Conservation (phyloP, 2,329 filamentous ascomycete species). For the Claviceps humidiphila region DNA sequence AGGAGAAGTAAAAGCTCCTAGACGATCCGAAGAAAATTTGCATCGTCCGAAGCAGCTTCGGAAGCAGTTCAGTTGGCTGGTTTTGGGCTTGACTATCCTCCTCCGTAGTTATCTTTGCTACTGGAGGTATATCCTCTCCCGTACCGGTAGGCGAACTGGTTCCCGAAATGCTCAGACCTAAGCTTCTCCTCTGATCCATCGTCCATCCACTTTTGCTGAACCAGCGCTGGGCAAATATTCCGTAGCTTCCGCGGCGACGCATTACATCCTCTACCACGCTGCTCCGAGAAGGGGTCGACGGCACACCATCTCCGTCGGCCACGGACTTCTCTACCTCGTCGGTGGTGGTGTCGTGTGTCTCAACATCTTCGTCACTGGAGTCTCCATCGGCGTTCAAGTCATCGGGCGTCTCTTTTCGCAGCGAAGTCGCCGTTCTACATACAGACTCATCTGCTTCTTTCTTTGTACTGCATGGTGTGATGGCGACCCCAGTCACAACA, state of each 20-base stretch:
- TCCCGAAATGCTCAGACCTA: constrained; percentile 47
- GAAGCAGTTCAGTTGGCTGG: constrained; percentile 44
- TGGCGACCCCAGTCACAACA: constrained; percentile 72
- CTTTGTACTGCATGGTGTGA: constrained; percentile 77
- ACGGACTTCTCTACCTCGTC: constrained; percentile 33
- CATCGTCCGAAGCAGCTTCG: constrained; percentile 72
- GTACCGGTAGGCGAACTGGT: constrained; percentile 7
- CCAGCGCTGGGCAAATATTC: constrained; percentile 81
- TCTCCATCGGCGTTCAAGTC: constrained; percentile 28
- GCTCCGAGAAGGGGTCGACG: constrained; percentile 27
- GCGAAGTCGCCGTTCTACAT: constrained; percentile 36
- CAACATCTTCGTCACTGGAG: constrained; percentile 34
- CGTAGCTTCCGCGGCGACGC: constrained; percentile 67
- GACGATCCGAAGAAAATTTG: constrained; percentile 74
- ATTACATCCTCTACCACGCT: constrained; percentile 86
- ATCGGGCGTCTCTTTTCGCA: constrained; percentile 27
- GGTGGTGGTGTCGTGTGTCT: constrained; percentile 18
- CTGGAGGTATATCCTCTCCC: constrained; percentile 9
- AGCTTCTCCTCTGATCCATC: constrained; percentile 52
- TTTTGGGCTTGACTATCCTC: constrained; percentile 17
- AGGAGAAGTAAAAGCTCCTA: constrained; percentile 86
- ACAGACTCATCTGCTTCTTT: constrained; percentile 63
- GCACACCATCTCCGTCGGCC: constrained; percentile 19
- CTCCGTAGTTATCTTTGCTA: constrained; percentile 24
- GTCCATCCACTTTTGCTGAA: constrained; percentile 78